Conservation (phyloP, 768 basidiomycete species). For the Dictyophora rubrovolvata region DNA sequence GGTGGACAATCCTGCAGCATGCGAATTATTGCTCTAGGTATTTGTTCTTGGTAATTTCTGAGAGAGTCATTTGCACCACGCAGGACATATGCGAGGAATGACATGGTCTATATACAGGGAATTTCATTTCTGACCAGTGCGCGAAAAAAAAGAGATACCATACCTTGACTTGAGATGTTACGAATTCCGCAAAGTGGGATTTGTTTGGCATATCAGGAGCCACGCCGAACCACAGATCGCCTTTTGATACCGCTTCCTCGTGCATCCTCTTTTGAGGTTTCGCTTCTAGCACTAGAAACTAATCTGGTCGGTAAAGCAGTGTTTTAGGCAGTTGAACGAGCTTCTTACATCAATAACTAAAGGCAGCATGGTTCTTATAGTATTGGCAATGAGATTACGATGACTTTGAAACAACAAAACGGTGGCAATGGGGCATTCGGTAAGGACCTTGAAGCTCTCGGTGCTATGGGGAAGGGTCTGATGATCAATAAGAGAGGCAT, state of each 20-base stretch:
- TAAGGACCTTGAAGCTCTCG: conserved; percentile 86
- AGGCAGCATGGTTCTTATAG: conserved; percentile 59
- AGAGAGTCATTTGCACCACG: conserved; percentile 54
- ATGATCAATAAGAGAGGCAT: conserved; percentile 43
- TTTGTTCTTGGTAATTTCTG: conserved; percentile 66
- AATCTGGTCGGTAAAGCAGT: not conserved
- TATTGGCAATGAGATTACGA: conserved; percentile 49
- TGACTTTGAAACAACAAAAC: conserved; percentile 84
- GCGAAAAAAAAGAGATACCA: not conserved
- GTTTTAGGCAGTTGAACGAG: not conserved
- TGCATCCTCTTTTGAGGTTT: conserved; percentile 73
- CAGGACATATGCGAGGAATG: conserved; percentile 84
- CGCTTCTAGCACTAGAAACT: conserved; percentile 63
- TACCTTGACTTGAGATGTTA: conserved; percentile 87
- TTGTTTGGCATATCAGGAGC: conserved; percentile 60
- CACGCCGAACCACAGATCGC: conserved; percentile 74
- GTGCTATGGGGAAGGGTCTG: conserved; percentile 58
- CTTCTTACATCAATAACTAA: conserved; percentile 54
- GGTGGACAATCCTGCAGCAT: conserved; percentile 89
- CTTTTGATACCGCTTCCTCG: conserved; percentile 72
- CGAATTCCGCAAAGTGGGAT: conserved; percentile 66
- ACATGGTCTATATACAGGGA: conserved; percentile 55
- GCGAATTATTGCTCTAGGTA: conserved; percentile 74
- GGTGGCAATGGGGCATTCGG: conserved; percentile 88
- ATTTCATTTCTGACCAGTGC: not conserved